Conservation (phyloP, 2,329 filamentous ascomycete species). For the Microdochium paspali region DNA sequence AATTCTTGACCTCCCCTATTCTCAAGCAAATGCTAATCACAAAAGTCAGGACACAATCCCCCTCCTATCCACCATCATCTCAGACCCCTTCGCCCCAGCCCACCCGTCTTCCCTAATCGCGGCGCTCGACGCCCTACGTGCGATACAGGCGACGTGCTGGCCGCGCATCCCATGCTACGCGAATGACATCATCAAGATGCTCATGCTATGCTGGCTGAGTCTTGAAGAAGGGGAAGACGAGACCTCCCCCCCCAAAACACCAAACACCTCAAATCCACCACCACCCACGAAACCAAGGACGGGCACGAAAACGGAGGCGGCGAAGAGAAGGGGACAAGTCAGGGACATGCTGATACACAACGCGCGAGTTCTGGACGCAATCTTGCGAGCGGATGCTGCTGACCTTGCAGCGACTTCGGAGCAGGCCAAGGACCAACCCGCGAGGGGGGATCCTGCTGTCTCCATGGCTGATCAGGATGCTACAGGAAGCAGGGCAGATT, state of each 20-base stretch:
- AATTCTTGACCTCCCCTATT: not conserved
- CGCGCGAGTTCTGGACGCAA: slow-evolving; percentile 23
- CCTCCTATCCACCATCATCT: slow-evolving; percentile 53
- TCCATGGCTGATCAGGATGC: not conserved
- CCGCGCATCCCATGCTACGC: slow-evolving; percentile 55
- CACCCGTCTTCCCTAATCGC: slow-evolving; percentile 43
- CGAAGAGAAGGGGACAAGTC: slow-evolving; percentile 17
- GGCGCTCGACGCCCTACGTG: slow-evolving; percentile 42
- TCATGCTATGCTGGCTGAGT: slow-evolving; percentile 55
- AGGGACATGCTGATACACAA: slow-evolving; percentile 21
- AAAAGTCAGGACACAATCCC: slow-evolving; percentile 52
- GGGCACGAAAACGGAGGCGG: too few relatives aligned
- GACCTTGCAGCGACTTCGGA: too few relatives aligned
- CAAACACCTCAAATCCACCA: too few relatives aligned
- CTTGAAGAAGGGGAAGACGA: slow-evolving; percentile 25
- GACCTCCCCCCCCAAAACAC: not conserved
- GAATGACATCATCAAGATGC: slow-evolving; percentile 52
- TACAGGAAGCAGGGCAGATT: not conserved
- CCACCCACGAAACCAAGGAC: too few relatives aligned
- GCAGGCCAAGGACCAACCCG: too few relatives aligned
- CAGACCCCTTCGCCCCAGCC: slow-evolving; percentile 56
- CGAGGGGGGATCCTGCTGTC: too few relatives aligned
- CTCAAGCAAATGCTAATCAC: slow-evolving; percentile 1
- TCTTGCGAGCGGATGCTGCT: slow-evolving; percentile 16
- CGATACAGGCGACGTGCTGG: slow-evolving; percentile 56